phyloP scores from a whole-genome alignment of 1,139 yeast species.

The Candida neerlandica region DNA sequence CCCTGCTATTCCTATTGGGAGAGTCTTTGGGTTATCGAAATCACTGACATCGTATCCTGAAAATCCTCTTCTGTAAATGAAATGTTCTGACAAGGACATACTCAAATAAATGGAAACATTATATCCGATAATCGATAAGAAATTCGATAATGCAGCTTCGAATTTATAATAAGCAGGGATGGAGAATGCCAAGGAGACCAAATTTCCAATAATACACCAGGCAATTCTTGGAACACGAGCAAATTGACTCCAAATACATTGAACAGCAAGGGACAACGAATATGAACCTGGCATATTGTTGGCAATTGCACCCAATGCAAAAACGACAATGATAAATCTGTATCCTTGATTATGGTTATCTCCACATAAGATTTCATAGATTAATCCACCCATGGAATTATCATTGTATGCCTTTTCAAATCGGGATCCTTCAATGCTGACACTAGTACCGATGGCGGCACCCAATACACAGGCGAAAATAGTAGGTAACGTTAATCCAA shows the following conservation, averaged over 20 bases:
- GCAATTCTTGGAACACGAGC: slow-evolving; percentile 32
- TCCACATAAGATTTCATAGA: slow-evolving; percentile 29
- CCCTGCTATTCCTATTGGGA: slow-evolving; percentile 33
- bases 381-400: slow-evolving; percentile 33
- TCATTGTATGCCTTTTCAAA: slow-evolving; percentile 22
- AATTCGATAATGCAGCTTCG: slow-evolving; percentile 30
- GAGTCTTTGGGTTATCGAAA: slow-evolving; percentile 22
- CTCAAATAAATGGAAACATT: slow-evolving; percentile 33
- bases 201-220: slow-evolving; percentile 34
- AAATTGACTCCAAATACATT: slow-evolving; percentile 31
- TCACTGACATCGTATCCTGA: slow-evolving; percentile 26
- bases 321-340: slow-evolving; percentile 31
- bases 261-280: slow-evolving; percentile 30
- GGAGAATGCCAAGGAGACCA: slow-evolving; percentile 29
- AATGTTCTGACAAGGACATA: slow-evolving; percentile 30
- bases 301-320: slow-evolving; percentile 31
- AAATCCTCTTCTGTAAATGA: slow-evolving; percentile 27
- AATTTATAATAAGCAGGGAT: slow-evolving; percentile 37
- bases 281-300: slow-evolving; percentile 35
- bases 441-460: slow-evolving; percentile 30
- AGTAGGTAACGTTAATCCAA: slow-evolving; percentile 30
- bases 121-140: slow-evolving; percentile 32
- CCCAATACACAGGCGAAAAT: slow-evolving; percentile 31
- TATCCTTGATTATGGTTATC: slow-evolving; percentile 34
- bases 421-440: slow-evolving; percentile 18